Evolutionary conservation across 139 green algal genomes (phyloP).

Genomic region (Volvox reticuliferus): DNA sequence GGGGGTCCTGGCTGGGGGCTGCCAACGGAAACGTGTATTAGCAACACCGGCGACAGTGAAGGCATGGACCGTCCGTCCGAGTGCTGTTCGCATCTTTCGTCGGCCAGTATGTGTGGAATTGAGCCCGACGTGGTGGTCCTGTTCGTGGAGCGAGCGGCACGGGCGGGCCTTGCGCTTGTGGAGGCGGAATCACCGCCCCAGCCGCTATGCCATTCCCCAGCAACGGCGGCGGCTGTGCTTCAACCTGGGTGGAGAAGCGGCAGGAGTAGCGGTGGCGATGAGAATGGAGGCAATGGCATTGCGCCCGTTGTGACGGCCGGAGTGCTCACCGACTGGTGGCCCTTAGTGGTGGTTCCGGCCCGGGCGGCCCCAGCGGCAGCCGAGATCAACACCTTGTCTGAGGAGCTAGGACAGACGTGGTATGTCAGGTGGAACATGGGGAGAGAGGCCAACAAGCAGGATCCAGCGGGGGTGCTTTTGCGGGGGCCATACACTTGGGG

Average conservation of each 20-base stretch:
- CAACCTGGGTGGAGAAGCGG: too few relatives aligned
- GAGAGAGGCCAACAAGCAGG: too few relatives aligned
- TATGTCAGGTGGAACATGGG: neutral
- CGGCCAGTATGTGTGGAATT: neutral
- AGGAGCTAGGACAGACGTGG: neutral
- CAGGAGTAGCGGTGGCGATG: neutral
- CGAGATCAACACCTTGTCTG: constrained; percentile 21
- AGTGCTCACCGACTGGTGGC: constrained; percentile 35
- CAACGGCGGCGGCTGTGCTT: too few relatives aligned
- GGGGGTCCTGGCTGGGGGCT: neutral
- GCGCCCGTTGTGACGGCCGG: neutral
- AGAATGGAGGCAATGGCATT: neutral
- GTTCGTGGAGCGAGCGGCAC: constrained; percentile 10
- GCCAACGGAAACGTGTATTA: neutral
- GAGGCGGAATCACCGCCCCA: constrained; percentile 14
- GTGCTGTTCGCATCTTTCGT: neutral
- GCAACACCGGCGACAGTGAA: constrained; percentile 1
- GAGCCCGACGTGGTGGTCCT: neutral
- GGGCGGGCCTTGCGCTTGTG: constrained; percentile 11
- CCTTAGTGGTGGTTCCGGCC: constrained; percentile 32
- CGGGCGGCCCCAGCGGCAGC: neutral
- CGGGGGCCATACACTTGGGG: too few relatives aligned
- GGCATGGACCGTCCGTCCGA: neutral
- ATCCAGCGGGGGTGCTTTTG: too few relatives aligned
- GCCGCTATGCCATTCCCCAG: too few relatives aligned